Conservation (phyloP, 805 yeast species). For the Wickerhamiella shivajii region DNA sequence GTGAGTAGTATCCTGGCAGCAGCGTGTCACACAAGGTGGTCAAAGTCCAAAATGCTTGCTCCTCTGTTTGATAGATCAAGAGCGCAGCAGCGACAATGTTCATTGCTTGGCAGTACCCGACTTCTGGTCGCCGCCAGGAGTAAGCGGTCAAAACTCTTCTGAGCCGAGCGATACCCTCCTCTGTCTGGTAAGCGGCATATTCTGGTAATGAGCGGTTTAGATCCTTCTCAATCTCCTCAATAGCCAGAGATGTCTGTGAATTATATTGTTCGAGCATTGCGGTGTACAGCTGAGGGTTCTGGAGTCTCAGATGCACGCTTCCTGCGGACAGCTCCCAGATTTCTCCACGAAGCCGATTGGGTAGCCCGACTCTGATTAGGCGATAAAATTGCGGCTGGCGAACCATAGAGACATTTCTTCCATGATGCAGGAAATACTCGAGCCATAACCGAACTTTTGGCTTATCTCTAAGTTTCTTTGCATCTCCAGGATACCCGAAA, state of each 20-base stretch:
- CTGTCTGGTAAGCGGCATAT: slow-evolving; percentile 80
- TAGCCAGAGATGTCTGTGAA: slow-evolving; percentile 61
- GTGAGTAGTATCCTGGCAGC: slow-evolving; percentile 92
- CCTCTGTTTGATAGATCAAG: slow-evolving; percentile 66
- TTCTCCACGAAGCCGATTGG: slow-evolving; percentile 90
- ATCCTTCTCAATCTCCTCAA: slow-evolving; percentile 94
- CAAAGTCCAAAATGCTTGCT: slow-evolving; percentile 92
- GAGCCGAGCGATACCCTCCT: slow-evolving; percentile 71
- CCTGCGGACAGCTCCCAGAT: slow-evolving; percentile 91
- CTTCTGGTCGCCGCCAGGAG: slow-evolving; percentile 93
- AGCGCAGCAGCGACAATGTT: slow-evolving; percentile 51
- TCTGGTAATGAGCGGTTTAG: slow-evolving; percentile 89
- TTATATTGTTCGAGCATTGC: slow-evolving; percentile 43
- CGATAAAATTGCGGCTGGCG: slow-evolving; percentile 67
- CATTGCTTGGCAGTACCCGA: slow-evolving; percentile 99
- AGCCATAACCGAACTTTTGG: slow-evolving; percentile 87
- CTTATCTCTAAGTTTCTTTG: slow-evolving; percentile 61
- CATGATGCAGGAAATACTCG: slow-evolving; percentile 71
- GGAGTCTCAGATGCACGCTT: slow-evolving; percentile 58
- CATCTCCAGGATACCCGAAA: slow-evolving; percentile 83
- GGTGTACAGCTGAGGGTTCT: slow-evolving; percentile 45
- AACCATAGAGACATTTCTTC: slow-evolving; percentile 65
- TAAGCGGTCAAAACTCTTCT: slow-evolving; percentile 85
- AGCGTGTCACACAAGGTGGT: slow-evolving; percentile 65
- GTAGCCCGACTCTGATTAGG: slow-evolving; percentile 78